Evolutionary conservation across 164 flowering plant species (phyloP).

Genomic region (Liquidambar formosana): DNA sequence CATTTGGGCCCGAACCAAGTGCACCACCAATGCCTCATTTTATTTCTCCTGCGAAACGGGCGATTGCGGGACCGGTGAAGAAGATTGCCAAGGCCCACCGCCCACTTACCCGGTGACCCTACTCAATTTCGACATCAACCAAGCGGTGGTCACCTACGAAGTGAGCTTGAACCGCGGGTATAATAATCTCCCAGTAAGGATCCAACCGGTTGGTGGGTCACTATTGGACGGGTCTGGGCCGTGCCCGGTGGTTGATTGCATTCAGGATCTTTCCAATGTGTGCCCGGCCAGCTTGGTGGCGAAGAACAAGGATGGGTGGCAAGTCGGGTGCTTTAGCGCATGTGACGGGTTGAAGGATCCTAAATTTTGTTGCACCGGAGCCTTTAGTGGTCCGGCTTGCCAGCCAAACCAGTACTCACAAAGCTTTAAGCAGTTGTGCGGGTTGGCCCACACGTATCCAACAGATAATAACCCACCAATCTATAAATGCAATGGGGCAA

Average conservation of each 20-base stretch:
- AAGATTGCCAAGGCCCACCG: constrained; percentile 7
- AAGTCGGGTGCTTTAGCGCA: constrained; percentile 24
- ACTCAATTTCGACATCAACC: constrained; percentile 6
- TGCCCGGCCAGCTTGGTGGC: constrained; percentile 12
- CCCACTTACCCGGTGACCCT: constrained; percentile 5
- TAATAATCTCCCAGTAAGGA: constrained; percentile 2
- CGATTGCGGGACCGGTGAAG: constrained; percentile 12
- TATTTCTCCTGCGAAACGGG: constrained; percentile 11
- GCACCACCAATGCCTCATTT: not conserved
- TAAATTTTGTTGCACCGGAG: too few relatives aligned
- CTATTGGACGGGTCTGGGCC: constrained; percentile 4
- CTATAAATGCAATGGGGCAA: too few relatives aligned
- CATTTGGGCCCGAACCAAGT: constrained; percentile 10
- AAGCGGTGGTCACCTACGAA: constrained; percentile 4
- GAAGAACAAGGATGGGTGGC: not conserved
- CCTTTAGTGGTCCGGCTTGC: too few relatives aligned
- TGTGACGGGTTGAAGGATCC: too few relatives aligned
- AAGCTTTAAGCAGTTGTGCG: too few relatives aligned
- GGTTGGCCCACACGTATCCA: too few relatives aligned
- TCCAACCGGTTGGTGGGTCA: constrained; percentile 9
- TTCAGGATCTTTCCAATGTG: not conserved
- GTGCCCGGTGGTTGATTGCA: constrained; percentile 13
- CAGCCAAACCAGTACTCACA: too few relatives aligned
- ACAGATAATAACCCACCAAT: too few relatives aligned
- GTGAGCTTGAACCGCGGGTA: constrained; percentile 11